Evolutionary conservation across 768 basidiomycete species (phyloP), one percentile per base, ranked within the genome.

Genomic region (Tephrocybe sp.): DNA sequence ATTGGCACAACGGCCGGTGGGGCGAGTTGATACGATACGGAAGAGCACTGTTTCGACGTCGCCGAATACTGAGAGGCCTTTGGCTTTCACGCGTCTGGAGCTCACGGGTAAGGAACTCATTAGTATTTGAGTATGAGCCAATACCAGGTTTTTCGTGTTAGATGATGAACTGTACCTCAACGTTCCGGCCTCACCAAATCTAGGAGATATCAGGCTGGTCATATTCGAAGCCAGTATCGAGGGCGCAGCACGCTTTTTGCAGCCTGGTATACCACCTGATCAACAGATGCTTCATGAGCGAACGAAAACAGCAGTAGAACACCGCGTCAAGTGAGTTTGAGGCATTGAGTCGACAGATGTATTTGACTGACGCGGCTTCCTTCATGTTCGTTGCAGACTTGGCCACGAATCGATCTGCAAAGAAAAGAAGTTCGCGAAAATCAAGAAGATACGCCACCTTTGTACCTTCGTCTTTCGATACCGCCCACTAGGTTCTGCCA

Each of bases 401-500:
- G 51, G 51, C 12, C 33, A 36, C 6, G 51, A 52, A 34, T 19
- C 42, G 7, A n/a, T 13, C 8, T 52, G 51, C n/a, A 31, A 21
- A 12, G 42, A 47, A 39, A 52, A 47, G 36, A 34, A 24, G n/a
- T 44, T 43, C 31, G 51, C 13, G 25, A 21, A 23, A 12, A 47
- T 52, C 18, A 43, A 52, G 15, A 44, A 52, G 29, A 42, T 39
- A 29, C 34, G 27, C 21, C 46, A 39, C 22, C 27, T 47, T 11
- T 27, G 27, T n/a, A 47, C 46, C 5, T 52, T 47, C 36, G 42
- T 52, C 34, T 52, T 52, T 37, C 18, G 42, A 24, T 52, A 47
- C 39, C 41, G 42, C 22, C 45, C 51, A 39, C 19, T 44, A 43
- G 46, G 51, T 52, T 7, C 11, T 19, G 23, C 8, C n/a, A 12